These are phyloP conservation scores for Pachysandra terminalis DNA, from an alignment of 164 flowering plant genomes.

Conservation along the genomic window DNA sequence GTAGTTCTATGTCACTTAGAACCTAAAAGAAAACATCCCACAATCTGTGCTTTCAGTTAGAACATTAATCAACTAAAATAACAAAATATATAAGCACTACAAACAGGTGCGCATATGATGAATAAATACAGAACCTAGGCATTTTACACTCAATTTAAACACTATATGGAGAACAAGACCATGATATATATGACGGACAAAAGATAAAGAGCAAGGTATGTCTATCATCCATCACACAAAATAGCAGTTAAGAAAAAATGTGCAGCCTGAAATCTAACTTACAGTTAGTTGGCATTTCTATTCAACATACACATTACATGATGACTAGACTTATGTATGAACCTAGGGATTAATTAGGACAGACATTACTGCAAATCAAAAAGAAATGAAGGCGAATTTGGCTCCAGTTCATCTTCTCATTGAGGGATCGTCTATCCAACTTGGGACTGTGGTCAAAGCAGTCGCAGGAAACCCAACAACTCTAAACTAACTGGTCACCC, in stretches of 20 bases:
- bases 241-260: no score
- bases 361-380: background rate
- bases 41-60: background rate
- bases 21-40: constrained; percentile 11
- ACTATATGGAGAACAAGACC: background rate
- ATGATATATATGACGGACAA: background rate
- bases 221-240: background rate
- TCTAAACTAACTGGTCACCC: background rate
- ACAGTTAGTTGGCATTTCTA: background rate
- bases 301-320: background rate
- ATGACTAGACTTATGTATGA: background rate
- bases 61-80: background rate
- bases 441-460: background rate
- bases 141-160: background rate
- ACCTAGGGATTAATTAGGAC: background rate
- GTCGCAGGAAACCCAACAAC: background rate
- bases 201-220: background rate
- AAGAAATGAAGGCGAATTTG: background rate
- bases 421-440: background rate
- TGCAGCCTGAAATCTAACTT: background rate
- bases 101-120: no score
- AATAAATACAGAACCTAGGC: background rate
- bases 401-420: background rate
- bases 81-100: background rate
- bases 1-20: constrained; percentile 1